Percentiles rank a stretch among this genome's conserved stretches.
Evolutionary conservation across 2,329 filamentous ascomycete species (phyloP).

Genomic region (Aspergillus cejpii): DNA sequence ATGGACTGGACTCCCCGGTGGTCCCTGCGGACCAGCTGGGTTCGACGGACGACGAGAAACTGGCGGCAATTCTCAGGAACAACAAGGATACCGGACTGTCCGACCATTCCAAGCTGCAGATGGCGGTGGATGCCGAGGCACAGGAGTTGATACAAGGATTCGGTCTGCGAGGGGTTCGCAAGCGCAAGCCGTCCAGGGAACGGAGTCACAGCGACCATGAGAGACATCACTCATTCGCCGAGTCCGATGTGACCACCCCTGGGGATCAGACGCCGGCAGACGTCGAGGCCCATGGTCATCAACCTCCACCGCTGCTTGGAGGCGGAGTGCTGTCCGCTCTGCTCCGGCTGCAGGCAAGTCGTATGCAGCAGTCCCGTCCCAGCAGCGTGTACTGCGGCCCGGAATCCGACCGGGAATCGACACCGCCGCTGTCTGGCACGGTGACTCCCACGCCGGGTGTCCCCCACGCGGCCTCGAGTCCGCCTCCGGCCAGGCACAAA

Average conservation of each 20-base stretch:
- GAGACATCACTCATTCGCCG: neutral
- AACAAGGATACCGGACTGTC: neutral
- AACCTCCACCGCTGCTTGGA: neutral
- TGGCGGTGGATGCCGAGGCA: slow-evolving; percentile 5
- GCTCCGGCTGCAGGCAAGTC: slow-evolving; percentile 4
- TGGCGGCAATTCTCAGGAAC: slow-evolving; percentile 4
- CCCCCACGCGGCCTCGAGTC: neutral
- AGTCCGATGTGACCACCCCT: neutral
- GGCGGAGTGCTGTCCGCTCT: slow-evolving; percentile 6
- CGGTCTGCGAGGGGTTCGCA: neutral
- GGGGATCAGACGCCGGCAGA: neutral
- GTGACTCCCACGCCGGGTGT: neutral
- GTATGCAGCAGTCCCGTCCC: slow-evolving; percentile 1
- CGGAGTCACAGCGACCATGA: neutral
- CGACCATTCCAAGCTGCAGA: neutral
- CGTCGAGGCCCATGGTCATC: slow-evolving; percentile 1
- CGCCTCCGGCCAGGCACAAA: neutral
- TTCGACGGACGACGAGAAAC: slow-evolving; percentile 6
- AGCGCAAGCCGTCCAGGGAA: neutral
- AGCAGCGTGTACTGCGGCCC: slow-evolving; percentile 2
- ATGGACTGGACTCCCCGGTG: slow-evolving; percentile 1
- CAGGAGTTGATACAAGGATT: slow-evolving; percentile 5
- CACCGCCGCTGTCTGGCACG: neutral
- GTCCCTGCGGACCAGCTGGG: slow-evolving; percentile 7
- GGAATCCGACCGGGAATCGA: slow-evolving; percentile 4